A percentile compares a stretch with the other conserved stretches of the same genome.
Conservation (phyloP, 1,284 basidiomycete genomes). For the Ceratobasidium sp. region DNA sequence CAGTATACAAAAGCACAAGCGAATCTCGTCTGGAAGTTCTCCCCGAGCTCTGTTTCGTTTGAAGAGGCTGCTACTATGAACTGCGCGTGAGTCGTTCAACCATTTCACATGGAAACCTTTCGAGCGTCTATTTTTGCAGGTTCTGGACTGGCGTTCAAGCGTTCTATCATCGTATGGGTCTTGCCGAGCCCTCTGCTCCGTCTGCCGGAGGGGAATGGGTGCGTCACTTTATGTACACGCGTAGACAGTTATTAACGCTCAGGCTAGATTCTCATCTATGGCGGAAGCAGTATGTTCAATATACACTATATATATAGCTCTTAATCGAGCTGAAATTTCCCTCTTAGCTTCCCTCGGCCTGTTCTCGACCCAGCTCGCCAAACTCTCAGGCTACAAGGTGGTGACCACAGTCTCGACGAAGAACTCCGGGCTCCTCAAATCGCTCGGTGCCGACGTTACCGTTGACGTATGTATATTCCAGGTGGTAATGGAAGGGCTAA, state of each 20-base stretch:
- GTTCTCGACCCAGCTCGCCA: conserved; percentile 55
- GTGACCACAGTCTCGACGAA: conserved; percentile 55
- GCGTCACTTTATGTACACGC: neutral
- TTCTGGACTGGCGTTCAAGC: conserved; percentile 52
- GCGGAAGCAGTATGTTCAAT: conserved; percentile 21
- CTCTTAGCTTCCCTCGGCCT: conserved; percentile 51
- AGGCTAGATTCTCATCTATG: conserved; percentile 24
- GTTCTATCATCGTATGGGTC: conserved; percentile 50
- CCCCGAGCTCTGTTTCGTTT: conserved; percentile 49
- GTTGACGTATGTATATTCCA: conserved; percentile 49
- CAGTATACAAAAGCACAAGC: conserved; percentile 34
- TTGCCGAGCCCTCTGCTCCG: conserved; percentile 47
- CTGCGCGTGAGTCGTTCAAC: conserved; percentile 34
- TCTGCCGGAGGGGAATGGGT: conserved; percentile 26
- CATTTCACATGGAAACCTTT: neutral
- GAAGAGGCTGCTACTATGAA: conserved; percentile 52
- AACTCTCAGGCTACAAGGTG: conserved; percentile 53
- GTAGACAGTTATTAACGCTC: neutral
- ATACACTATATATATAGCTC: neutral
- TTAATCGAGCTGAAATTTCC: no score
- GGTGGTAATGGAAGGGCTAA: neutral
- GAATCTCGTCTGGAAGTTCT: conserved; percentile 44
- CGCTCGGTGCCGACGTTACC: conserved; percentile 55
- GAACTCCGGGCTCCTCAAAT: conserved; percentile 54
- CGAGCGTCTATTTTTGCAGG: conserved; percentile 1